Evolutionary conservation across 2,329 filamentous ascomycete genomes (phyloP), one percentile per base, ranked within the genome.

Genomic region (Arthroderma sp.): DNA sequence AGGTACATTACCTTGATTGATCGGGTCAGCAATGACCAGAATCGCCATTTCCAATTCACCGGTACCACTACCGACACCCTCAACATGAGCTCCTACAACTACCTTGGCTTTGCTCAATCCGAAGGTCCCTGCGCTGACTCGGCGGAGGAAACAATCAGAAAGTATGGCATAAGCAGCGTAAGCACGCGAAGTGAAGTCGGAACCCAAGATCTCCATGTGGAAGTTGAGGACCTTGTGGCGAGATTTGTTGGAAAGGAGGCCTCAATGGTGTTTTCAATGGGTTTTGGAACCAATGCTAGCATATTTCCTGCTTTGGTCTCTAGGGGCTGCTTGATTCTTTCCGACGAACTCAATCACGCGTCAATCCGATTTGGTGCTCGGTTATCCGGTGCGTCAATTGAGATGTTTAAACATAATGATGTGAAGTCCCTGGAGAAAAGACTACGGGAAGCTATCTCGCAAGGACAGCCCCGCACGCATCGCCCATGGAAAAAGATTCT

Each of bases 1-100:
- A 81, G 91, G 51, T 95, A 78, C 69, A 93, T 98, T 57, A 96
- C 86, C 27, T 73, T 98, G 34, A 75, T 96, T 54, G 89, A 96
- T 64, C 86, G 91, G 58, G 82, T 78, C 55, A 94, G 88, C 2
- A 77, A 89, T 59, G 86, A 98, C 61, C 87, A 86, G 71, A 98
- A 98, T 68, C 75, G 82, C 58, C 82, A 83, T 47, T 98, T 94
- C 71, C 78, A 84, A 61, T 80, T 87, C 64, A 88, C 85, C 1
- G 91, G 91, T 47, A 94, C 86, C 40, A 82, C 78, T 48, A 96
- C 89, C 1, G 86, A 98, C 66, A 96, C 91, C 0, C 71, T 98
- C 56, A 98, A 98, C 68, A 83, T 98, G 82, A 95, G 89, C 70
- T 98, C 91, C 1, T 98, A 98, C 75, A 98, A 98, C 67, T 98